Evolutionary conservation across 2,329 filamentous ascomycete genomes (phyloP).

Genomic region (Curvularia verruculosa): DNA sequence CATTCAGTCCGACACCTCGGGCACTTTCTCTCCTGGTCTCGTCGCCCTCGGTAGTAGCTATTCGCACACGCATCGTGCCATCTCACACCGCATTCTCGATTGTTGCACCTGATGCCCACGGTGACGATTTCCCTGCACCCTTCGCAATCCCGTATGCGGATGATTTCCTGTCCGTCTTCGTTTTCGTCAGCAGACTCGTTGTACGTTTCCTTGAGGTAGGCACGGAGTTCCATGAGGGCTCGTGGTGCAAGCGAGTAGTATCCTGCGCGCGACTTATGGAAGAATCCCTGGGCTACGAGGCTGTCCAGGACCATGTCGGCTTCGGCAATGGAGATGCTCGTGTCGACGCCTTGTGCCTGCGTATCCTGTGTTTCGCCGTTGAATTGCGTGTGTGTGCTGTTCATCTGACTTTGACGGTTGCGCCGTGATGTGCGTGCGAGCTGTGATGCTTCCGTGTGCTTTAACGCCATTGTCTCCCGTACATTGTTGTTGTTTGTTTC

Average conservation of each 20-base stretch:
- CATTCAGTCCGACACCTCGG: constrained; percentile 42
- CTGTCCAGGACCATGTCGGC: constrained; percentile 74
- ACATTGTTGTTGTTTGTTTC: constrained; percentile 80
- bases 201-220: constrained; percentile 87
- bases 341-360: constrained; percentile 49
- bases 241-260: constrained; percentile 80
- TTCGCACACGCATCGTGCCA: constrained; percentile 47
- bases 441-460: constrained; percentile 77
- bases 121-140: constrained; percentile 92
- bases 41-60: constrained; percentile 35
- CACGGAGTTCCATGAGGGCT: constrained; percentile 80
- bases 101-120: constrained; percentile 52
- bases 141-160: constrained; percentile 80
- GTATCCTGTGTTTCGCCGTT: constrained; percentile 43
- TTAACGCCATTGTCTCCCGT: constrained; percentile 84
- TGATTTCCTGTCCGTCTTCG: constrained; percentile 59
- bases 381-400: constrained; percentile 35
- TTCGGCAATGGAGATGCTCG: constrained; percentile 73
- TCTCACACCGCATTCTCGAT: constrained; percentile 36
- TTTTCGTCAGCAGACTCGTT: constrained; percentile 69
- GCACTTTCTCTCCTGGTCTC: constrained; percentile 31
- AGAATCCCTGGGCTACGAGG: constrained; percentile 81
- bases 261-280: constrained; percentile 72
- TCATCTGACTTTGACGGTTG: constrained; percentile 38
- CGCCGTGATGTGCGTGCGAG: constrained; percentile 58